Evolutionary conservation across 805 yeast species (phyloP).

Genomic region (Metschnikowia similis): DNA sequence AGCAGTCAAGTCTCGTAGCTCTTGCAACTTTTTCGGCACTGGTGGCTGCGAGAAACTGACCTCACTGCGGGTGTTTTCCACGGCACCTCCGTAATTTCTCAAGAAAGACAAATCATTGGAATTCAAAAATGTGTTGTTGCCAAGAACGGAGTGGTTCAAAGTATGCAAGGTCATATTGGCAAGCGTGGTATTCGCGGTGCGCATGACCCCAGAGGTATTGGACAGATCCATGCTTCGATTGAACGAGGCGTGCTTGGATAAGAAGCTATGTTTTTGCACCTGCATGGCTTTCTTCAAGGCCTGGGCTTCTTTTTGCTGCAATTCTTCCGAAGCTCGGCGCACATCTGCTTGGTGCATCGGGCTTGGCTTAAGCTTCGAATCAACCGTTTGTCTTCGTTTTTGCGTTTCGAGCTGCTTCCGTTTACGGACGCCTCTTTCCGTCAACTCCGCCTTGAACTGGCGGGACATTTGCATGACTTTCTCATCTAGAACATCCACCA

Average conservation of each 20-base stretch:
- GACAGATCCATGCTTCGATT: conserved; percentile 12
- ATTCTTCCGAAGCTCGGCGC: conserved; percentile 6
- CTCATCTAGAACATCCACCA: conserved; percentile 22
- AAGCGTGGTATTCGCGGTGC: conserved; percentile 13
- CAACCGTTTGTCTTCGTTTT: neutral
- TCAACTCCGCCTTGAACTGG: conserved; percentile 26
- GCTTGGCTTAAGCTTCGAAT: neutral
- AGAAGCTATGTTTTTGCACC: conserved; percentile 28
- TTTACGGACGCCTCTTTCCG: conserved; percentile 26
- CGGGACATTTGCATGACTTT: conserved; percentile 21
- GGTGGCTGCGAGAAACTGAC: conserved; percentile 6
- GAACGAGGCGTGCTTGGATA: conserved; percentile 25
- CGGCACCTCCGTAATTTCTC: neutral
- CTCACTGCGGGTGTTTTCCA: neutral
- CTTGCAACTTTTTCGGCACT: conserved; percentile 23
- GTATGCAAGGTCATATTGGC: conserved; percentile 13
- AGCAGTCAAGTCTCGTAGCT: conserved; percentile 24
- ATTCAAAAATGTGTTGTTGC: conserved; percentile 20
- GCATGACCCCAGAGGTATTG: conserved; percentile 9
- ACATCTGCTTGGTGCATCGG: neutral
- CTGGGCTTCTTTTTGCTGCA: conserved; percentile 22
- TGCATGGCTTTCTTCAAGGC: conserved; percentile 26
- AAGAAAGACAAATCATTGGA: conserved; percentile 12
- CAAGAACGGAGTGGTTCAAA: conserved; percentile 16
- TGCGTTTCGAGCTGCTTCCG: conserved; percentile 13